Evolutionary conservation across 2,329 filamentous ascomycete genomes (phyloP).

Genomic region (Colletotrichum limetticola): DNA sequence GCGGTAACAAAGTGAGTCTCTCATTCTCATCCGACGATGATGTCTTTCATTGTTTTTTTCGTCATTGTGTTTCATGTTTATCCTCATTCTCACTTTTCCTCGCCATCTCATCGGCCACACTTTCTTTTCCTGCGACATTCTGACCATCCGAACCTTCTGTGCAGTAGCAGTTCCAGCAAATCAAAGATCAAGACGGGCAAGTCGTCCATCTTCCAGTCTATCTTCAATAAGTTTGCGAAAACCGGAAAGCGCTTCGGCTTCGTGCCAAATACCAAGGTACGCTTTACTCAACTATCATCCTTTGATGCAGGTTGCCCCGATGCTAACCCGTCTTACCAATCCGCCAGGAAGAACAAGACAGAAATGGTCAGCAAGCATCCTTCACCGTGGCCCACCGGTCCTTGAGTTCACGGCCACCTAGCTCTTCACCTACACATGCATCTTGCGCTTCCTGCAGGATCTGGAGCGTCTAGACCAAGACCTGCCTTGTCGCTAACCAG

Average conservation of each 20-base stretch:
- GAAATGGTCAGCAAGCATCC: constrained; percentile 39
- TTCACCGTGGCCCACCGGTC: background rate
- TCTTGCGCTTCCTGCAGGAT: background rate
- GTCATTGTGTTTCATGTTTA: background rate
- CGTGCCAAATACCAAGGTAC: constrained; percentile 31
- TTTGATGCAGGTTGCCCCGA: background rate
- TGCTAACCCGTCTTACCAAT: constrained; percentile 1
- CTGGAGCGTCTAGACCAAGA: no score
- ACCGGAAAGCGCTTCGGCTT: constrained; percentile 27
- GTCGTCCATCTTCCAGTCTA: constrained; percentile 24
- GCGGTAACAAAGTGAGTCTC: constrained; percentile 13
- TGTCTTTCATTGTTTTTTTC: background rate
- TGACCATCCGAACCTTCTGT: background rate
- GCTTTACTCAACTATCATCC: background rate
- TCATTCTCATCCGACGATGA: background rate
- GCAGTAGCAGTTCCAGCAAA: background rate
- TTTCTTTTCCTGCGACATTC: background rate
- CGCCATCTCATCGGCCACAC: background rate
- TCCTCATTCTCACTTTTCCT: background rate
- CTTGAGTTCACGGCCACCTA: background rate
- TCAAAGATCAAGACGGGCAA: constrained; percentile 8
- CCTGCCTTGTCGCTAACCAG: background rate
- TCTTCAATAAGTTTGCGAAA: constrained; percentile 26
- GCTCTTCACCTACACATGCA: background rate
- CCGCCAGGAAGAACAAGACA: constrained; percentile 42